Conservation (phyloP, 1,284 basidiomycete genomes). For the Vanrija sp. region DNA sequence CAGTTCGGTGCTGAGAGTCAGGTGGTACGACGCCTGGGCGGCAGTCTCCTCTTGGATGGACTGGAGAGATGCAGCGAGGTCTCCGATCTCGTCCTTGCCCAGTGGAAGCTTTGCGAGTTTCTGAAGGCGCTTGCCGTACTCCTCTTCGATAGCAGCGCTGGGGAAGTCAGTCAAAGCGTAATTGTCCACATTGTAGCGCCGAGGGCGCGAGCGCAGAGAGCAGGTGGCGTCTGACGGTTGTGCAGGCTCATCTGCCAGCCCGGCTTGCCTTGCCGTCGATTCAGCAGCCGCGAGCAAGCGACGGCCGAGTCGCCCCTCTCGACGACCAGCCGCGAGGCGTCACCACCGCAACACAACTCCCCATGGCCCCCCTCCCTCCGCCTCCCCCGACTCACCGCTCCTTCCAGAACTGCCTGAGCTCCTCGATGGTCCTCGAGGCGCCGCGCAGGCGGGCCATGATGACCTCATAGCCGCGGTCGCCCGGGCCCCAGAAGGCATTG, state of each 20-base stretch:
- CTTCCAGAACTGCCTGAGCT: constrained; percentile 80
- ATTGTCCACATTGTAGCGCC: background rate
- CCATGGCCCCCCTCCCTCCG: constrained; percentile 10
- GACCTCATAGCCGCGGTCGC: constrained; percentile 84
- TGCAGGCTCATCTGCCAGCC: background rate
- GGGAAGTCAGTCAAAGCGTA: background rate
- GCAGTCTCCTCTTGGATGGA: constrained; percentile 78
- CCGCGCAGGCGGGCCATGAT: constrained; percentile 82
- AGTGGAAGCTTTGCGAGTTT: constrained; percentile 75
- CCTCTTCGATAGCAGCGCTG: constrained; percentile 69
- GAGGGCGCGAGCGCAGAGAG: background rate
- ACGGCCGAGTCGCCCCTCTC: no score
- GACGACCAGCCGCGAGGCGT: background rate
- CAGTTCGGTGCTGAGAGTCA: constrained; percentile 67
- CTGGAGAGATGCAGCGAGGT: constrained; percentile 72
- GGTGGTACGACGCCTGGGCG: constrained; percentile 59
- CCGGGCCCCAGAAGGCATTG: constrained; percentile 90
- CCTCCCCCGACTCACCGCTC: constrained; percentile 61
- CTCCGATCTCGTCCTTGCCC: constrained; percentile 87
- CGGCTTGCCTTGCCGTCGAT: no score
- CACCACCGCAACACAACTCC: background rate
- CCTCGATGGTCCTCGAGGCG: constrained; percentile 81
- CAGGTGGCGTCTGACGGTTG: background rate
- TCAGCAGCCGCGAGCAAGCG: no score
- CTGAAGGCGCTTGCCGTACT: constrained; percentile 81